Conservation (phyloP, 140 eudicot species). For the Flaveria floridana region DNA sequence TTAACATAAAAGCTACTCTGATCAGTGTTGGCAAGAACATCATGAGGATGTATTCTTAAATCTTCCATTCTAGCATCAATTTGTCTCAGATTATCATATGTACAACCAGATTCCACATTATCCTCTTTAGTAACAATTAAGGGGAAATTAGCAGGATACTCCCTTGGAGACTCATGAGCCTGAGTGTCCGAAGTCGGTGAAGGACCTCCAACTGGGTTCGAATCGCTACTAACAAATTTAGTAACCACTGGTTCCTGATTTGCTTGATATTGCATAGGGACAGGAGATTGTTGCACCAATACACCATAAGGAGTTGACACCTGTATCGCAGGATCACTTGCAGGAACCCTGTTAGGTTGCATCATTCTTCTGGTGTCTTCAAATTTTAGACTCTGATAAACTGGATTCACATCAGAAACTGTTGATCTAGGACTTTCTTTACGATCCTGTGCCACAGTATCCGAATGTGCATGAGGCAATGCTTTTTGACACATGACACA, state of each 20-base stretch:
- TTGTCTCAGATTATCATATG: constrained; percentile 52
- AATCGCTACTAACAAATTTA: constrained; percentile 43
- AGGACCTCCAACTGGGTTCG: constrained; percentile 39
- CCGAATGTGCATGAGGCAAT: constrained; percentile 95
- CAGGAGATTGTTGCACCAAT: constrained; percentile 37
- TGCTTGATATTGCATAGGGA: constrained; percentile 48
- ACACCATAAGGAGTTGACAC: constrained; percentile 49
- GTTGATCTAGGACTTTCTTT: constrained; percentile 51
- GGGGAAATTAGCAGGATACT: constrained; percentile 40
- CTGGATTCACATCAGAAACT: constrained; percentile 47
- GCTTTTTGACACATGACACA: constrained; percentile 86
- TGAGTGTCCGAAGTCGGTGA: constrained; percentile 40
- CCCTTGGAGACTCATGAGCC: constrained; percentile 56
- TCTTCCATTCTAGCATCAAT: constrained; percentile 67
- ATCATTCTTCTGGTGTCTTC: constrained; percentile 51
- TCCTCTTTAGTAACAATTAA: constrained; percentile 45
- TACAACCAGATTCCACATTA: constrained; percentile 32
- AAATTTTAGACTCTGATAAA: constrained; percentile 54
- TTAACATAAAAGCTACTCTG: constrained; percentile 34
- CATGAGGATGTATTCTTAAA: constrained; percentile 47
- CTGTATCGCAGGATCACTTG: constrained; percentile 35
- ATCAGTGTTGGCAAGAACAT: constrained; percentile 39
- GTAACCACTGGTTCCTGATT: constrained; percentile 43
- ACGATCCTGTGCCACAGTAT: constrained; percentile 62
- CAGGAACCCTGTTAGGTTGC: constrained; percentile 41